A percentile compares a stretch with the other conserved stretches of the same genome.
Evolutionary conservation across 2,329 filamentous ascomycete genomes (phyloP).

Genomic region (Trichoderma koningii): DNA sequence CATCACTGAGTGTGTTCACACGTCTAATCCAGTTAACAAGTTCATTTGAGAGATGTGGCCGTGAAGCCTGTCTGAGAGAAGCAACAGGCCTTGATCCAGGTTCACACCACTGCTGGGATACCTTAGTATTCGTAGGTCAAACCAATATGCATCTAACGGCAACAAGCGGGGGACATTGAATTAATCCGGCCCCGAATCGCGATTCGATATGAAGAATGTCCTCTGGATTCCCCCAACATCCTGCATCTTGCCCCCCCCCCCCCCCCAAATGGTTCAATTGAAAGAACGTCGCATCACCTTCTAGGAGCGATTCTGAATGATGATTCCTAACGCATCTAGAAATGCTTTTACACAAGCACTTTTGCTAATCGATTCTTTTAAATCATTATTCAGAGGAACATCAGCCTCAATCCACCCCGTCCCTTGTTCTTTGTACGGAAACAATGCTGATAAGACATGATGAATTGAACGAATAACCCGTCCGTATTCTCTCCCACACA

Average conservation of each 20-base stretch:
- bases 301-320: too few species aligned
- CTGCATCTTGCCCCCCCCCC: too few species aligned
- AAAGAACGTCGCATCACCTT: too few species aligned
- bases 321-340: neutral
- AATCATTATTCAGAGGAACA: conserved; percentile 12
- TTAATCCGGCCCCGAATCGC: neutral
- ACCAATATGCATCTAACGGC: conserved; percentile 3
- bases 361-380: neutral
- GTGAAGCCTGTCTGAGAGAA: neutral
- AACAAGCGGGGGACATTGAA: conserved; percentile 1
- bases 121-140: neutral
- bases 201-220: too few species aligned
- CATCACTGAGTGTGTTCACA: neutral
- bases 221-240: too few species aligned
- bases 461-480: neutral
- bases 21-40: neutral
- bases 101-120: neutral
- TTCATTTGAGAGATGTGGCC: neutral
- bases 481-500: neutral
- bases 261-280: too few species aligned
- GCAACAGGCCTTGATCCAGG: neutral
- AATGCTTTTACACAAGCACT: neutral
- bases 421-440: conserved; percentile 2
- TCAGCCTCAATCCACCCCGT: neutral
- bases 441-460: conserved; percentile 7